Evolutionary conservation across 345 rosid species (phyloP).

Genomic region (Eucalyptus tenuipes): DNA sequence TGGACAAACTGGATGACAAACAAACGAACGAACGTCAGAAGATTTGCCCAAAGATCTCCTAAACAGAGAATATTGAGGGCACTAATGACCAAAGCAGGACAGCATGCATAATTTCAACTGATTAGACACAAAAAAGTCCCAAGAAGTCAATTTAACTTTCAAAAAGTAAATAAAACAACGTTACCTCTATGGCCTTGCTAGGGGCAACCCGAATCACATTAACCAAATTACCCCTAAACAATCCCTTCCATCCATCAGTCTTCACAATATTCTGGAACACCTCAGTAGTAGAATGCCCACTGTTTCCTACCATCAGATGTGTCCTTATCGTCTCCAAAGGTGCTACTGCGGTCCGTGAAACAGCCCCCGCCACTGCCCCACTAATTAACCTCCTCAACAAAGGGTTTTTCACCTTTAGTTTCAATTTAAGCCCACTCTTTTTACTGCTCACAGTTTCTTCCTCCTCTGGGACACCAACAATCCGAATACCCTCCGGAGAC

Average conservation of each 20-base stretch:
- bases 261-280: constrained; percentile 75
- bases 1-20: background rate
- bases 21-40: background rate
- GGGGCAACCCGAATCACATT: constrained; percentile 96
- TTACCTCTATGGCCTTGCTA: constrained; percentile 97
- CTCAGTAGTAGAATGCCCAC: constrained; percentile 52
- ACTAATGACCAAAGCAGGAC: background rate
- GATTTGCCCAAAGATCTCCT: background rate
- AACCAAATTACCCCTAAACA: constrained; percentile 92
- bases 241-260: constrained; percentile 90
- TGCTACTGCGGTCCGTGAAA: constrained; percentile 85
- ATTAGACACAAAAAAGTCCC: background rate
- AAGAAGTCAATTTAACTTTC: background rate
- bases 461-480: constrained; percentile 38
- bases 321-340: constrained; percentile 98
- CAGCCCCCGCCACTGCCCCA: constrained; percentile 89
- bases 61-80: background rate
- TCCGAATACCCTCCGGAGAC: constrained; percentile 7
- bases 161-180: background rate
- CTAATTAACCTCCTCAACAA: constrained; percentile 75
- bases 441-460: constrained; percentile 25
- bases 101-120: background rate
- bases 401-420: constrained; percentile 74
- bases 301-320: constrained; percentile 94
- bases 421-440: constrained; percentile 35